phyloP scores from a whole-genome alignment of 2,329 filamentous ascomycete species.

The Cordyceps cateniannulata region DNA sequence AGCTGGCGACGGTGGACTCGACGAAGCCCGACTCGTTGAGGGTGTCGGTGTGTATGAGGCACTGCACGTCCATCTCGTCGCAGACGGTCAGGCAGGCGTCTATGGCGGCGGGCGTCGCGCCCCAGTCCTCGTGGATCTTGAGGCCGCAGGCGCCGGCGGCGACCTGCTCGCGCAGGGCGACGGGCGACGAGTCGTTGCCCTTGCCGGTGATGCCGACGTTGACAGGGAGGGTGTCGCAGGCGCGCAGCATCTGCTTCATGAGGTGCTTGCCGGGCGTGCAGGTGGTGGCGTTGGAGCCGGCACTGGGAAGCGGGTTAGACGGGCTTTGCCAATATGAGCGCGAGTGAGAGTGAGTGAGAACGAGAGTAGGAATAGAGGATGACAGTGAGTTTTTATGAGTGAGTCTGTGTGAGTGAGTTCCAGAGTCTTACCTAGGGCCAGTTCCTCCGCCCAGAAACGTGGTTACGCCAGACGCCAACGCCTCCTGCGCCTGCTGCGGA shows the following conservation, averaged over 20 bases:
- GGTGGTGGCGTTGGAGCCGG: conserved; percentile 62
- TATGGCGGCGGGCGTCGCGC: conserved; percentile 82
- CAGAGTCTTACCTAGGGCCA: conserved; percentile 73
- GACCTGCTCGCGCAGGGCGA: conserved; percentile 71
- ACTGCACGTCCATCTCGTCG: conserved; percentile 88
- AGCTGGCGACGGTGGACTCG: conserved; percentile 78
- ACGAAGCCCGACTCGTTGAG: conserved; percentile 98
- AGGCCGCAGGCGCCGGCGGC: conserved; percentile 80
- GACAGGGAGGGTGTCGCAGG: conserved; percentile 71
- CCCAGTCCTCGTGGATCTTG: conserved; percentile 97
- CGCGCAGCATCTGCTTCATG: conserved; percentile 85
- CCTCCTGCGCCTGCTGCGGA: conserved; percentile 81
- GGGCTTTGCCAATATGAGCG: not conserved
- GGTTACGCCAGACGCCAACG: conserved; percentile 79
- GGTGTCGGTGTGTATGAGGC: conserved; percentile 91
- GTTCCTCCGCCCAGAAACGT: conserved; percentile 86
- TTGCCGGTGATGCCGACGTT: conserved; percentile 92
- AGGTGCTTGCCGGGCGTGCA: conserved; percentile 83
- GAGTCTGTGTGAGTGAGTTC: too few species aligned
- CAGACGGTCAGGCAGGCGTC: conserved; percentile 80
- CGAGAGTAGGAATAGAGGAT: not conserved
- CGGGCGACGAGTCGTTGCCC: conserved; percentile 72
- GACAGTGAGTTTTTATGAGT: too few species aligned
- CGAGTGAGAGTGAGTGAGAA: not conserved
- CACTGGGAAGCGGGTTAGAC: not conserved